Conservation (phyloP, 441 rosid species). For the Populus hybrid region DNA sequence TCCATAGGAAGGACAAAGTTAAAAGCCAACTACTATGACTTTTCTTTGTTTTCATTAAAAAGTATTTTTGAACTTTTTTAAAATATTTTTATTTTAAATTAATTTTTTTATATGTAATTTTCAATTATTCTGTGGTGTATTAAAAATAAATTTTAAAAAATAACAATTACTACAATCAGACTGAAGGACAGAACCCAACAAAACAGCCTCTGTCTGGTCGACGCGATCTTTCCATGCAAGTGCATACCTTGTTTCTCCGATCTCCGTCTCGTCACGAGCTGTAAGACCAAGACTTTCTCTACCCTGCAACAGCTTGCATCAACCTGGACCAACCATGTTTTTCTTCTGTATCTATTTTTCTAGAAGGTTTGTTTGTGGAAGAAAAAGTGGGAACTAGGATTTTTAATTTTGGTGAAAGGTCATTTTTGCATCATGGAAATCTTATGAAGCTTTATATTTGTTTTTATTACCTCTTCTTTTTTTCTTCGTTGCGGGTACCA, state of each 20-base stretch:
- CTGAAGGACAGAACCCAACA: slow-evolving; percentile 22
- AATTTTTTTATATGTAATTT: too few relatives aligned
- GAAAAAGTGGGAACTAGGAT: background rate
- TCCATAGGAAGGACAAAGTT: slow-evolving; percentile 24
- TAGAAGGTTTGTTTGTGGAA: background rate
- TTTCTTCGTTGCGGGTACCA: background rate
- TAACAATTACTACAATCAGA: background rate
- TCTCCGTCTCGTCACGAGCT: background rate
- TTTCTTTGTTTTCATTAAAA: too few relatives aligned
- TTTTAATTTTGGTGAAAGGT: background rate
- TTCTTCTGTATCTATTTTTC: background rate
- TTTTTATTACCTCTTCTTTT: too few relatives aligned
- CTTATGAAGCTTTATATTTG: background rate
- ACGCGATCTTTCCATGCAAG: background rate
- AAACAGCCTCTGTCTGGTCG: slow-evolving; percentile 13
- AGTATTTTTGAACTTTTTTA: too few relatives aligned
- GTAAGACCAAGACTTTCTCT: background rate
- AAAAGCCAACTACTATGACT: slow-evolving; percentile 24
- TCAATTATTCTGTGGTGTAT: too few relatives aligned
- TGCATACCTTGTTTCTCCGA: background rate
- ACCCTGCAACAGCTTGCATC: background rate
- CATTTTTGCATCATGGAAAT: background rate
- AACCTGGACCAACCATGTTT: background rate
- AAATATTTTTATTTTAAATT: too few relatives aligned
- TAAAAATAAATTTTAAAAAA: too few relatives aligned